Base-by-base conservation (phyloP, 257 asterid genomes). In the Nicotiana tabacum region DNA sequence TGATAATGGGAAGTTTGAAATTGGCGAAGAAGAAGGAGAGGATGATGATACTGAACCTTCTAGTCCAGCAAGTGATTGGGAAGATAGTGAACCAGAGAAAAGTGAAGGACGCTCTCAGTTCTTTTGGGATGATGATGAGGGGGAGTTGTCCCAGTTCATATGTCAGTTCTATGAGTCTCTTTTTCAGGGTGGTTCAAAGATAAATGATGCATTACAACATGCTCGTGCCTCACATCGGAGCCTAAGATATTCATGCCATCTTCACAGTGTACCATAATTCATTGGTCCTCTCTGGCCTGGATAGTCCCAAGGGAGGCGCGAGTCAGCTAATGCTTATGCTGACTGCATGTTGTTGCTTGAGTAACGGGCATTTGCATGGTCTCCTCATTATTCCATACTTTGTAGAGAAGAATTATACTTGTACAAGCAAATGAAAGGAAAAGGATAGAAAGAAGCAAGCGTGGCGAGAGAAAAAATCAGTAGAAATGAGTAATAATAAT, bases 21-120 rank as follows among this genome's bases (percentile, higher is more conserved):
- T 96, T 8, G 99, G 98, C 33, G 96, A 89, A 35, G 99, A 95
- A 83, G 99, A 91, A 67, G 94, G 86, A 76, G 91, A 89, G 66
- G 89, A 85, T 21, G 91, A 89, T 37, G 90, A 89, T 12, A 46
- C 68, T 3, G 97, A 89, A 77, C 94, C 96, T 51, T 18, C 88
- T 46, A 92, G 98, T 82, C 97, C 98, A 33, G 85, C 77, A 12
- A 94, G 98, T 81, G 99, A 96, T 77, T 96, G 99, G 99, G 99
- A 96, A 82, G 98, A 94, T 35, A 93, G 93, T 67, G 98, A 94
- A 57, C 93, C 92, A 0, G 98, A 93, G 56, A 91, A 88, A 85
- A 83, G 66, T 10, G 97, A 89, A 81, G 95, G 88, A 68, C 89
- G 55, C 5, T 66, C 94, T 0, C 82, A 77, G 72, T 83, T 69